Conservation (phyloP, 805 yeast species). For the Candida sphagnicola region DNA sequence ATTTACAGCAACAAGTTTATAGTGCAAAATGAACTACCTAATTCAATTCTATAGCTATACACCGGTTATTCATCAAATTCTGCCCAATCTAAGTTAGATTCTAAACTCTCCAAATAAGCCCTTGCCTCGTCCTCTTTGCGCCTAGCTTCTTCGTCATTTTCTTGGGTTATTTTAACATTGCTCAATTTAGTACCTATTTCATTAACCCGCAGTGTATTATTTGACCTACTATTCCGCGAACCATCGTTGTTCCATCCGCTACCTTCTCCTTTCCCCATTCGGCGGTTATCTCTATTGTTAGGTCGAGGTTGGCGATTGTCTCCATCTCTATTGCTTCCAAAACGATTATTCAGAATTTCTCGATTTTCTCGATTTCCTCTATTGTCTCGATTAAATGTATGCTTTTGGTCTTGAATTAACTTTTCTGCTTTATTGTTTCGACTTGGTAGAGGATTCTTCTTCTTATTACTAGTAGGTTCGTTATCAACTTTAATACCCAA, state of each 20-base stretch:
- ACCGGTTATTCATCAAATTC: neutral
- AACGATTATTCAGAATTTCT: neutral
- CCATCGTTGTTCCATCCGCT: neutral
- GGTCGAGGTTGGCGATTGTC: neutral
- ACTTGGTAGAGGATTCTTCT: neutral
- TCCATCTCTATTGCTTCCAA: neutral
- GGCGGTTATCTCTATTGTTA: too few relatives aligned
- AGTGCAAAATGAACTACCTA: neutral
- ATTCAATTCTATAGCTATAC: too few relatives aligned
- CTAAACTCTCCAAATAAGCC: slow-evolving; percentile 3
- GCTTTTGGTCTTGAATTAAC: neutral
- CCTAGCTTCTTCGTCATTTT: slow-evolving; percentile 1
- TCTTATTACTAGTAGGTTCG: neutral
- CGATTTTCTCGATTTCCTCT: neutral
- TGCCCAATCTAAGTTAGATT: slow-evolving; percentile 3
- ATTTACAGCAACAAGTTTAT: neutral
- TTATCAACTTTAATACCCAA: slow-evolving; percentile 3
- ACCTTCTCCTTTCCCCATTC: too few relatives aligned
- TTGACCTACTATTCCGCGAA: neutral
- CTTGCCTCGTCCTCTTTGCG: slow-evolving; percentile 2
- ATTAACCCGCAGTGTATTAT: slow-evolving; percentile 11
- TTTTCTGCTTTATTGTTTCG: neutral
- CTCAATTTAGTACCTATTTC: slow-evolving; percentile 13
- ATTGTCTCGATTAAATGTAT: neutral
- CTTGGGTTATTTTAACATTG: neutral